Percentiles rank a stretch among this genome's conserved stretches.
Evolutionary conservation across 805 yeast species (phyloP).

Genomic region (Sugiyamaella boreocaroliniensis): DNA sequence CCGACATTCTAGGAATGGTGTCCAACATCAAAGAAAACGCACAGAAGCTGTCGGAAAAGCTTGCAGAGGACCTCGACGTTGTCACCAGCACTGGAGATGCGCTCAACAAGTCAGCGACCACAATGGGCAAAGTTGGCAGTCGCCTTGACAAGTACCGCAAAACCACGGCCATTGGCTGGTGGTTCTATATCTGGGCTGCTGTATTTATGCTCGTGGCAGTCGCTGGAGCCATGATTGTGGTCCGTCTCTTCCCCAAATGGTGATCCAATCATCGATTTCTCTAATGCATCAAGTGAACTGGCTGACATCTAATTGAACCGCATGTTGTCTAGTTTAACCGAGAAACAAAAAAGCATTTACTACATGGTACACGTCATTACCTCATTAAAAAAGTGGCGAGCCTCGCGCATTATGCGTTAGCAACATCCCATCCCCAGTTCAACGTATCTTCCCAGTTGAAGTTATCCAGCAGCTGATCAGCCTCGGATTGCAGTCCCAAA

Average conservation of each 20-base stretch:
- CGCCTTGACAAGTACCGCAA: conserved; percentile 29
- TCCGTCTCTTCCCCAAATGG: conserved; percentile 35
- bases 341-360: not conserved
- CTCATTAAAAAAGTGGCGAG: not conserved
- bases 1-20: conserved; percentile 45
- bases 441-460: conserved; percentile 9
- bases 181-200: conserved; percentile 34
- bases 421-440: conserved; percentile 2
- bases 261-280: conserved; percentile 5
- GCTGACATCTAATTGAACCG: not conserved
- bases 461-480: conserved; percentile 1
- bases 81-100: conserved; percentile 32
- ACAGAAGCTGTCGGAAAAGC: conserved; percentile 34
- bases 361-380: not conserved
- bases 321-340: not conserved
- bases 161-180: conserved; percentile 34
- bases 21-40: conserved; percentile 44
- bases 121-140: conserved; percentile 32
- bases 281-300: not conserved
- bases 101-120: conserved; percentile 29
- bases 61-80: conserved; percentile 31
- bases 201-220: conserved; percentile 30
- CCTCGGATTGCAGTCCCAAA: not conserved
- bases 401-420: not conserved
- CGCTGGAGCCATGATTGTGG: conserved; percentile 30